Percentiles rank a stretch among this genome's conserved stretches.
These are phyloP conservation scores for Termitomyces sp. DNA, from an alignment of 768 basidiomycete genomes.

Conservation along the genomic window DNA sequence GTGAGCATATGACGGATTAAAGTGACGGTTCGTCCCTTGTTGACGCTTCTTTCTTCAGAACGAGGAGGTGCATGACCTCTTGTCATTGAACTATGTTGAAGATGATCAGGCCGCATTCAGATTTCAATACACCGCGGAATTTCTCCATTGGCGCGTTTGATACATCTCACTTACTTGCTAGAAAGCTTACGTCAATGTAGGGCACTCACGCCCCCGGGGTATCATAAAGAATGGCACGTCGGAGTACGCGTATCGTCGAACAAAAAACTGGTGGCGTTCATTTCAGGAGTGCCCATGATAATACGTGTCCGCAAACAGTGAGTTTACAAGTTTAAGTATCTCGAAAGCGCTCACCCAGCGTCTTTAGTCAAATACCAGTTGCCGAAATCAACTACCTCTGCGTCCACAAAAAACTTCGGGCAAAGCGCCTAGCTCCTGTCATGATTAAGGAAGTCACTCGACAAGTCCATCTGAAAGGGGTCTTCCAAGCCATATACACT, in stretches of 20 bases:
- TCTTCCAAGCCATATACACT: constrained; percentile 98
- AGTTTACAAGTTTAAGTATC: constrained; percentile 20
- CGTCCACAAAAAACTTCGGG: constrained; percentile 94
- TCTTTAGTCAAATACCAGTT: constrained; percentile 41
- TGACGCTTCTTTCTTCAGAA: constrained; percentile 41
- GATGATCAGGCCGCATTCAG: constrained; percentile 95
- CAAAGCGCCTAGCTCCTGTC: constrained; percentile 91
- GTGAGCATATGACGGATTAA: constrained; percentile 29
- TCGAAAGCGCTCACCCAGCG: neutral
- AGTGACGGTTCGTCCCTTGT: constrained; percentile 2
- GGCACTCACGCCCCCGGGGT: constrained; percentile 94
- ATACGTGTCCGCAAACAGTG: constrained; percentile 84
- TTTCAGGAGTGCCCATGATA: constrained; percentile 85
- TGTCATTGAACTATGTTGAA: constrained; percentile 94
- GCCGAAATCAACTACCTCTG: constrained; percentile 98
- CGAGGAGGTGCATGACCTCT: constrained; percentile 86
- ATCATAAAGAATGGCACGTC: constrained; percentile 91
- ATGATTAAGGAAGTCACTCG: constrained; percentile 97
- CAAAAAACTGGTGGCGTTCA: constrained; percentile 94
- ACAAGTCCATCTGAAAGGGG: constrained; percentile 80
- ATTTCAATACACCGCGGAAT: constrained; percentile 93
- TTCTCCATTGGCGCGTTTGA: constrained; percentile 72
- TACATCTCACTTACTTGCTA: neutral
- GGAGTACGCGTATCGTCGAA: constrained; percentile 90
- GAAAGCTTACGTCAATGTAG: constrained; percentile 31